phyloP scores from a whole-genome alignment of 441 rosid genomes.

The Metrosideros polymorpha region DNA sequence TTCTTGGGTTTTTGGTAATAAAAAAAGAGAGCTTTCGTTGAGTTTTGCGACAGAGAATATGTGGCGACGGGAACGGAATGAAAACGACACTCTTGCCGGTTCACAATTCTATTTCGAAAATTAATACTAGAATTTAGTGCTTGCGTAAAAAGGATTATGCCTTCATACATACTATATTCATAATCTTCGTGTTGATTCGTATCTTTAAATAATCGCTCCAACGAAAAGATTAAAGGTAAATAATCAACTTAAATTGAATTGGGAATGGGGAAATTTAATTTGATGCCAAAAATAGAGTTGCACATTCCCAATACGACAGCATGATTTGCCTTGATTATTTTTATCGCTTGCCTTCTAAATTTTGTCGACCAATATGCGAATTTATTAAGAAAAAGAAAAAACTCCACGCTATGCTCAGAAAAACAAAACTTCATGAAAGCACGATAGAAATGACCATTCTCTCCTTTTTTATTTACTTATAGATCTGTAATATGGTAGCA shows the following conservation, averaged over 20 bases:
- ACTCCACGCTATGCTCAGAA: too few species aligned
- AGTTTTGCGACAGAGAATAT: neutral
- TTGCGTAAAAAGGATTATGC: neutral
- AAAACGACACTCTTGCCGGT: neutral
- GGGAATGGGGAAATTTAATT: neutral
- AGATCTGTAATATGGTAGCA: neutral
- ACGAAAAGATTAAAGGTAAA: neutral
- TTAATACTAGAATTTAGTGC: neutral
- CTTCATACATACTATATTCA: neutral
- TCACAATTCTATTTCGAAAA: neutral
- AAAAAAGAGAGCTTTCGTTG: neutral
- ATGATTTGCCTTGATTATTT: neutral
- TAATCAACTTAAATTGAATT: neutral
- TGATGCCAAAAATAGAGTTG: neutral
- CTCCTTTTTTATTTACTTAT: too few species aligned
- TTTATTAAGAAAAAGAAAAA: neutral
- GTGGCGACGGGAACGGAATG: neutral
- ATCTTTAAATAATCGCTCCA: neutral
- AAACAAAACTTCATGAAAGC: neutral
- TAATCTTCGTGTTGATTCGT: neutral
- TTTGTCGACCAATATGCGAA: neutral
- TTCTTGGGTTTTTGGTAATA: neutral
- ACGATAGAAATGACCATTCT: neutral
- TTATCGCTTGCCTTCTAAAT: rapidly evolving
- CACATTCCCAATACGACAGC: rapidly evolving